phyloP scores from a whole-genome alignment of 805 yeast species.

The Priceomyces medius region DNA sequence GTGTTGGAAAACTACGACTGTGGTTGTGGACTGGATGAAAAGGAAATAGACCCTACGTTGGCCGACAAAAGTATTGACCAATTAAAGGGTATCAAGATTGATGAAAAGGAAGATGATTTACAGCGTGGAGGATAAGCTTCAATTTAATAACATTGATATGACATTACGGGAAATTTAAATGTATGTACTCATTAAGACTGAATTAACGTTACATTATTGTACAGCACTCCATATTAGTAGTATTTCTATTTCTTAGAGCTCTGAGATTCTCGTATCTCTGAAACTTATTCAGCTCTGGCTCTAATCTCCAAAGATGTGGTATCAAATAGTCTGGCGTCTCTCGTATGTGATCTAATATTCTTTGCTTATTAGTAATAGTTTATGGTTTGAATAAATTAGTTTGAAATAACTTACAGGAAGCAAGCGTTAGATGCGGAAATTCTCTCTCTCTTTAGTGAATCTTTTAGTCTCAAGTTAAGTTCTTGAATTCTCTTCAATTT shows the following conservation, averaged over 20 bases:
- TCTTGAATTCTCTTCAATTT: constrained; percentile 62
- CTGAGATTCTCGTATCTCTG: constrained; percentile 22
- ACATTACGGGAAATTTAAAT: background rate
- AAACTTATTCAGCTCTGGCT: constrained; percentile 34
- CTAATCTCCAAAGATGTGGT: constrained; percentile 43
- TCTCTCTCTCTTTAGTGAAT: constrained; percentile 53
- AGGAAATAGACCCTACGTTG: constrained; percentile 43
- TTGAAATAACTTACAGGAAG: constrained; percentile 28
- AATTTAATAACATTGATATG: background rate
- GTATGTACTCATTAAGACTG: background rate
- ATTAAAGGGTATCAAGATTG: constrained; percentile 43
- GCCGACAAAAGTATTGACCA: constrained; percentile 37
- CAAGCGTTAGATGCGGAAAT: constrained; percentile 66
- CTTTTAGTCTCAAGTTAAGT: constrained; percentile 52
- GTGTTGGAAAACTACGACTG: constrained; percentile 92
- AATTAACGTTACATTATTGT: constrained; percentile 20
- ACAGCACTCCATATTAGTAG: constrained; percentile 26
- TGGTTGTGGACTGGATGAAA: constrained; percentile 85
- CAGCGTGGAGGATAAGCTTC: constrained; percentile 45
- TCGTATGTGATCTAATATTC: constrained; percentile 43
- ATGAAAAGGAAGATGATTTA: constrained; percentile 44
- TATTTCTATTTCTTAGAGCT: constrained; percentile 1
- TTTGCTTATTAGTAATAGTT: constrained; percentile 10
- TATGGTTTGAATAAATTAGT: background rate
- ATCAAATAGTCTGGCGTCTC: constrained; percentile 47